Base-by-base conservation (phyloP, 768 basidiomycete species). In the Suillus placidus region DNA sequence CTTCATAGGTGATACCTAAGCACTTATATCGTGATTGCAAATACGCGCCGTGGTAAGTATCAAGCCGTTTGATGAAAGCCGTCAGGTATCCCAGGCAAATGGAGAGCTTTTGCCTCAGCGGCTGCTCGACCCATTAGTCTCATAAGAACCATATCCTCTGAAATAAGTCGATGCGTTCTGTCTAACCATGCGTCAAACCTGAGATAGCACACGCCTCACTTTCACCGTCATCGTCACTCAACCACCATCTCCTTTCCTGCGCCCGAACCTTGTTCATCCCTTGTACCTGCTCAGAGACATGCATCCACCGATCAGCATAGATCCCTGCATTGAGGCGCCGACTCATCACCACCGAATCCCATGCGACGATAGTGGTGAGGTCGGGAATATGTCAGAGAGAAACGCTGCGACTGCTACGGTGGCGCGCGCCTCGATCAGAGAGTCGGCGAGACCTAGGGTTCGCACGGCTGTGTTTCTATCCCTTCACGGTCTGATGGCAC, bases 201-300 rank as follows among this genome's bases (percentile, higher is more conserved):
- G 54, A 40, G 16, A 42, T 23, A 57, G n/a, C 8, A 38, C 35
- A 26, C 14, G 35, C 56, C 56, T 57, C 20, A 14, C 56, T 37
- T 57, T n/a, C 56, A 7, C 35, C 56, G 1, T 57, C 56, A 57
- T 57, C 23, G 23, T 37, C 56, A 37, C 23, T 57, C 35, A 16
- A 35, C 56, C 34, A 57, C 62, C 62, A 63, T n/a, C 18, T 62
- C 54, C 62, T 60, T 42, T 63, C 62, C 37, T 63, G 62, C 62
- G 14, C 20, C 62, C 62, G 62, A 32, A 63, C 37, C 30, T 38
- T 40, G n/a, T 57, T 60, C 23, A 63, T 63, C 30, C 62, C 62
- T 18, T 14, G 9, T 20, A 60, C 57, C 20, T 34, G 35, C n/a
- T 61, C 62, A 60, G 38, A 32, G 12, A 63, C 62, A 14, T 40